Evolutionary conservation across 2,329 filamentous ascomycete genomes (phyloP).

Genomic region (Pseudovirgaria hyperparasitica): DNA sequence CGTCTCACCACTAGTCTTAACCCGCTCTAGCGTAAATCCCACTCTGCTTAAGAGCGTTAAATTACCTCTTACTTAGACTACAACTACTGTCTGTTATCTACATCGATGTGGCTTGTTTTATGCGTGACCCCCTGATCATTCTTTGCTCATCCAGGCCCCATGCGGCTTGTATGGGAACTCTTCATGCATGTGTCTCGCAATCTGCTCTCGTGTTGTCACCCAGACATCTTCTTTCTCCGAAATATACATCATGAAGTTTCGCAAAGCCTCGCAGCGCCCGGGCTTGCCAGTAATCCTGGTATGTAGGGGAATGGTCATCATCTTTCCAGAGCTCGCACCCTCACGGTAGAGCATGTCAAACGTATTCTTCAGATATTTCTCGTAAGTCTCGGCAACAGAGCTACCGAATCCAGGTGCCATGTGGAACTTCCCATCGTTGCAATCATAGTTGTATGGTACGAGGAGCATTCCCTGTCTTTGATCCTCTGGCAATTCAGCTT

Average conservation of each 20-base stretch:
- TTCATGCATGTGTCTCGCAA: slow-evolving; percentile 27
- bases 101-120: not conserved
- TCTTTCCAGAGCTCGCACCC: slow-evolving; percentile 28
- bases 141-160: no score
- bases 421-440: slow-evolving; percentile 32
- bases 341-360: slow-evolving; percentile 30
- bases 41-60: no score
- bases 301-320: slow-evolving; percentile 32
- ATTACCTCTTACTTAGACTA: no score
- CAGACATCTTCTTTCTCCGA: slow-evolving; percentile 28
- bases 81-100: no score
- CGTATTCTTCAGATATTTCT: slow-evolving; percentile 22
- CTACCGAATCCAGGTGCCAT: slow-evolving; percentile 30
- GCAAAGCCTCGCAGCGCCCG: slow-evolving; percentile 24
- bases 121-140: not conserved
- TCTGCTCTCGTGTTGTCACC: slow-evolving; percentile 31
- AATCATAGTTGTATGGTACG: slow-evolving; percentile 27
- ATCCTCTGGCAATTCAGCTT: slow-evolving; percentile 12
- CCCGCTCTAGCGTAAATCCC: no score
- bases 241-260: slow-evolving; percentile 29
- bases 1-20: no score
- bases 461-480: slow-evolving; percentile 27
- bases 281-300: slow-evolving; percentile 29
- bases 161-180: slow-evolving; percentile 27
- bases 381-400: slow-evolving; percentile 23